Conservation (phyloP, 2,329 filamentous ascomycete species). For the Paecilomyces niveus region DNA sequence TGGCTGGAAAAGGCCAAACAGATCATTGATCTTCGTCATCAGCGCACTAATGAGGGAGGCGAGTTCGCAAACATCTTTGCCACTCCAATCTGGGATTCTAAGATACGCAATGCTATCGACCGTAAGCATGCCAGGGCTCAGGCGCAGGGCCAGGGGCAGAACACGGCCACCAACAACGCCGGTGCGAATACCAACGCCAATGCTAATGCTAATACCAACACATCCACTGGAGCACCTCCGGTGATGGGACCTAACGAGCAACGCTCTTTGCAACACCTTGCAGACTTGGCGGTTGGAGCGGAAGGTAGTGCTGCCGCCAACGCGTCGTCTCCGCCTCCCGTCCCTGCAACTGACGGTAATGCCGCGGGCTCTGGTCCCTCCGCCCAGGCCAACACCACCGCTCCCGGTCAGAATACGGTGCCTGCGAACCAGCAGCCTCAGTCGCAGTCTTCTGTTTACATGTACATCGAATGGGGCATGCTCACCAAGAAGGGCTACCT, state of each 20-base stretch:
- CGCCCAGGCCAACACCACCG: conserved; percentile 5
- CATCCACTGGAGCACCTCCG: conserved; percentile 18
- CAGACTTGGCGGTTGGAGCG: conserved; percentile 37
- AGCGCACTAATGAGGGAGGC: conserved; percentile 16
- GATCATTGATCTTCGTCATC: conserved; percentile 40
- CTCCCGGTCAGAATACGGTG: conserved; percentile 6
- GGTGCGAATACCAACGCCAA: not conserved
- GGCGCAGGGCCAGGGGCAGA: conserved; percentile 14
- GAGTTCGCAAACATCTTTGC: conserved; percentile 34
- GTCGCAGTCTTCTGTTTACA: not conserved
- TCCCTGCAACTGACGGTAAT: conserved; percentile 15
- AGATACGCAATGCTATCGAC: conserved; percentile 34
- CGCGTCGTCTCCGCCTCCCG: conserved; percentile 19
- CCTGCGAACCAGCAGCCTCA: conserved; percentile 16
- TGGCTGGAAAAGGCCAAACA: conserved; percentile 45
- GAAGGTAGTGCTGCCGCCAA: conserved; percentile 28
- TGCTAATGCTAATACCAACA: not conserved
- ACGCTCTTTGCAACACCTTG: conserved; percentile 37
- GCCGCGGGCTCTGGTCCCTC: conserved; percentile 19
- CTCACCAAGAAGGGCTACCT: conserved; percentile 36
- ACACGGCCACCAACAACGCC: not conserved
- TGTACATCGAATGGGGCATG: conserved; percentile 33
- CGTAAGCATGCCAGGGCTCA: conserved; percentile 28
- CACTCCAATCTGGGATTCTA: conserved; percentile 33
- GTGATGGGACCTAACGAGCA: conserved; percentile 36